Percentiles rank a stretch among this genome's conserved stretches.
These are phyloP conservation scores for Nitzschia sp. DNA, from an alignment of 108 stramenopile genomes.

Conservation along the genomic window DNA sequence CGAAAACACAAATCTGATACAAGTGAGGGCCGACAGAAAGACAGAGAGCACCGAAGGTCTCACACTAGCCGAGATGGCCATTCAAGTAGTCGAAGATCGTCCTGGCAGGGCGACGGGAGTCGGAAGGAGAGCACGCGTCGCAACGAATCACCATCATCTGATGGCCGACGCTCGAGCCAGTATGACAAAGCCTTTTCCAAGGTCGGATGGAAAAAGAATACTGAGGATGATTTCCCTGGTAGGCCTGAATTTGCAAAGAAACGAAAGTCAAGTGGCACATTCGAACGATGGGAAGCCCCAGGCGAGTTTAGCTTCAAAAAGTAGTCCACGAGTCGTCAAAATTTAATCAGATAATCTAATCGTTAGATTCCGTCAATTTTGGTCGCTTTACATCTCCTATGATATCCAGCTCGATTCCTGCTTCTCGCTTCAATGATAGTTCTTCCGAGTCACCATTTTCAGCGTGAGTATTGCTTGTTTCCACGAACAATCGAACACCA, in stretches of 20 bases:
- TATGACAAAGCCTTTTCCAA: slow-evolving; percentile 7
- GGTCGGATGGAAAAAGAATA: slow-evolving; percentile 14
- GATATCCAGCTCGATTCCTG: no score
- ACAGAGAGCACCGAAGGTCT: not conserved
- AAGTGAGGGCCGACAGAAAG: not conserved
- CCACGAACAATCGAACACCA: not conserved
- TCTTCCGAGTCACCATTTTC: not conserved
- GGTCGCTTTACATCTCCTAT: not conserved
- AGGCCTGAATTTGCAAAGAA: not conserved
- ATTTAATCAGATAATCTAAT: no score
- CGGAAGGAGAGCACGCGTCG: not conserved
- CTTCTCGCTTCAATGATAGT: not conserved
- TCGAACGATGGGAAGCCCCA: slow-evolving; percentile 14
- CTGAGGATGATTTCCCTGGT: slow-evolving; percentile 6
- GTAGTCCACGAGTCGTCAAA: no score
- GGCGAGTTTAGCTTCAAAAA: slow-evolving; percentile 4
- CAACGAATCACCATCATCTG: not conserved
- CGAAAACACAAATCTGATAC: not conserved
- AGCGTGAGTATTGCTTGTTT: not conserved
- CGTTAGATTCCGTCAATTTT: no score
- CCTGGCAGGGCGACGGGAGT: not conserved
- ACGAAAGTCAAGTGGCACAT: not conserved
- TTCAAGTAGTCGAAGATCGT: not conserved
- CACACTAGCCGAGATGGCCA: no score
- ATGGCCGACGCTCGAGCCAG: not conserved